Base-by-base conservation (phyloP, 257 asterid genomes). In the Nicotiana knightiana region DNA sequence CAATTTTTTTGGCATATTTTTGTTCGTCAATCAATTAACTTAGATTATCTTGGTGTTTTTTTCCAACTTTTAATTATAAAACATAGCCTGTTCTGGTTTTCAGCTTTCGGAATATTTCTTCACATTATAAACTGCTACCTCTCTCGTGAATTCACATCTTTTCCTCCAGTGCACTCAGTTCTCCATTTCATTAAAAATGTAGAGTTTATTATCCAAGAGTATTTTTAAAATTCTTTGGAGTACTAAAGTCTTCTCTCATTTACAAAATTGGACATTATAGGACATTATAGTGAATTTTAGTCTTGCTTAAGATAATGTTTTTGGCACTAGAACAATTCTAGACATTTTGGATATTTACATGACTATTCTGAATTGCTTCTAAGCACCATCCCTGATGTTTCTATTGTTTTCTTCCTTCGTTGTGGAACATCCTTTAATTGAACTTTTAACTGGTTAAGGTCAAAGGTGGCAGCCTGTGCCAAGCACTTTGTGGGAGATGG, bases 401-500 rank as follows among this genome's bases (percentile, higher is more conserved):
- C 59, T 75, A 13, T 12, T 73, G 12, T 67, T 26, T 2, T 53
- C 12, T 0, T 43, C 17, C n/a, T 61, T 18, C n/a, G 7, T 26
- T 73, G 63, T 75, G 80, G 63, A 75, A 51, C 28, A 48, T 75
- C 2, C 5, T 8, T 30, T 51, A 9, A 59, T 21, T 62, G 32
- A 57, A 21, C 12, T 5, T 48, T 46, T 13, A 21, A 32, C 51
- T 51, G 30, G 26, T 79, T 55, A n/a, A 87, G 88, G 82, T 57
- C 53, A 13, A 87, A 85, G 58, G 90, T 87, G 11, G 86, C 83
- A 7, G 86, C 80, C 11, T 87, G 90, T 5, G 88, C 90, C 26
- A 87, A 87, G 63, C 88, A 87, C 32, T 87, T 81, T 66, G 88
- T 87, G 11, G 90, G 88, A 6, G 90, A 87, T 76, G 90, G 90